These are phyloP conservation scores for Aschersonia sp. DNA, from an alignment of 2,329 filamentous ascomycete genomes.

Conservation along the genomic window DNA sequence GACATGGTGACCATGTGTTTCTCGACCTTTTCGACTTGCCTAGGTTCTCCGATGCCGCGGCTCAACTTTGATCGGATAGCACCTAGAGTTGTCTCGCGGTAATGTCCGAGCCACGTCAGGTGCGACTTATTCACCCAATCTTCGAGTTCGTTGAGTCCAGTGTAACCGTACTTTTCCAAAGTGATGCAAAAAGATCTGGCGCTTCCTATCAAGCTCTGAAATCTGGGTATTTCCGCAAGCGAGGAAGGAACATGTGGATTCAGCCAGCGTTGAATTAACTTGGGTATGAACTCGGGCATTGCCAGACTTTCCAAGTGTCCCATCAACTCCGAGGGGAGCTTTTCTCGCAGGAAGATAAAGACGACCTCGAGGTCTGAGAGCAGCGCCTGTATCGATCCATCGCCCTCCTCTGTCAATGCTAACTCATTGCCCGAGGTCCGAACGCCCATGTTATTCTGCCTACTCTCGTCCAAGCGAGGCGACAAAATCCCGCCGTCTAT, in stretches of 20 bases:
- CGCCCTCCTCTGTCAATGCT: conserved; percentile 24
- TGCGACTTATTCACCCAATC: conserved; percentile 74
- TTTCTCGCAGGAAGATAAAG: conserved; percentile 34
- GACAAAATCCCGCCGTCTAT: conserved; percentile 46
- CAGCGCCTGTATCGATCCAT: conserved; percentile 32
- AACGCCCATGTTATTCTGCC: conserved; percentile 21
- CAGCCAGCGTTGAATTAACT: conserved; percentile 61
- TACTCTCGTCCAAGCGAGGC: conserved; percentile 37
- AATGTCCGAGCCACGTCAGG: conserved; percentile 71
- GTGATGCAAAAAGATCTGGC: conserved; percentile 49
- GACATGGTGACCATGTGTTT: conserved; percentile 59
- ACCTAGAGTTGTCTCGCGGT: conserved; percentile 66
- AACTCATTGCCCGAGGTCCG: conserved; percentile 26
- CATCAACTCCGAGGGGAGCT: conserved; percentile 38
- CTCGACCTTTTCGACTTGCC: conserved; percentile 69
- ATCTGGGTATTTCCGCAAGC: conserved; percentile 53
- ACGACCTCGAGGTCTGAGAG: conserved; percentile 37
- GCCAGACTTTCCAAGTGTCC: conserved; percentile 52
- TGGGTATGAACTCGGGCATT: conserved; percentile 52
- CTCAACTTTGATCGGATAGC: conserved; percentile 55
- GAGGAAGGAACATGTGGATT: conserved; percentile 62
- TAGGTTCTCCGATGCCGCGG: conserved; percentile 49
- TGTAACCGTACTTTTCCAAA: conserved; percentile 49
- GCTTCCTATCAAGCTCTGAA: conserved; percentile 54
- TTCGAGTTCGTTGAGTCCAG: conserved; percentile 45